Conservation (phyloP, 2,329 filamentous ascomycete species). For the Fusarium liriodendri region DNA sequence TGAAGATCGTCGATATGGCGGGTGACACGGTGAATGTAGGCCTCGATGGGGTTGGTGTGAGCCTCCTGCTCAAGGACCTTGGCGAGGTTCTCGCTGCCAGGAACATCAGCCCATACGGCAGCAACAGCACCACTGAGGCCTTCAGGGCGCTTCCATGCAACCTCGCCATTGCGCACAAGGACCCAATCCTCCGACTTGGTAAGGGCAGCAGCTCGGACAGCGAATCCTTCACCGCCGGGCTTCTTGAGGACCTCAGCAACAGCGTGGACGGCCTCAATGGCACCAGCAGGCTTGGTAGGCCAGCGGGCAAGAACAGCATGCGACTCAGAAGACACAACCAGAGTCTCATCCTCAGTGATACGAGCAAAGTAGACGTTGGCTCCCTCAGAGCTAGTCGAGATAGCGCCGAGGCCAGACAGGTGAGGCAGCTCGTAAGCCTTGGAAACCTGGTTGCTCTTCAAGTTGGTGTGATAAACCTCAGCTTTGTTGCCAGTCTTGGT, state of each 20-base stretch:
- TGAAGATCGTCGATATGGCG: slow-evolving; percentile 85
- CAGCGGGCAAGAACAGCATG: slow-evolving; percentile 82
- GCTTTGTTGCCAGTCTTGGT: slow-evolving; percentile 80
- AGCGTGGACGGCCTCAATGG: slow-evolving; percentile 69
- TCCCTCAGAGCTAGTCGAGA: slow-evolving; percentile 81
- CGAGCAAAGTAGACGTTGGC: slow-evolving; percentile 92
- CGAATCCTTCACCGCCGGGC: slow-evolving; percentile 71
- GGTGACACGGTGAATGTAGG: slow-evolving; percentile 88
- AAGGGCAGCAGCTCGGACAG: slow-evolving; percentile 80
- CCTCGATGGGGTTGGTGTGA: slow-evolving; percentile 80
- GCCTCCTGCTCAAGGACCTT: slow-evolving; percentile 88
- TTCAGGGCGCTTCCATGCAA: slow-evolving; percentile 85
- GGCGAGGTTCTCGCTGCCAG: slow-evolving; percentile 78
- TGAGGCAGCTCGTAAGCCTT: slow-evolving; percentile 85
- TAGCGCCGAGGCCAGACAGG: slow-evolving; percentile 75
- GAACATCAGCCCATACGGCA: slow-evolving; percentile 83
- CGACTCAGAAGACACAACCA: slow-evolving; percentile 80
- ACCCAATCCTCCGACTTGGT: slow-evolving; percentile 80
- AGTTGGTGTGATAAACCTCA: slow-evolving; percentile 85
- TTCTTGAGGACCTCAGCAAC: slow-evolving; percentile 87
- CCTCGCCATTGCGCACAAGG: slow-evolving; percentile 83
- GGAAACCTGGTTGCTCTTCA: slow-evolving; percentile 74
- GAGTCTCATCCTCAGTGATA: slow-evolving; percentile 78
- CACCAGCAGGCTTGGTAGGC: slow-evolving; percentile 63
- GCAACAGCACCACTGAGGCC: slow-evolving; percentile 83